A percentile compares a stretch with the other conserved stretches of the same genome.
These are phyloP conservation scores for Moricandia moricandioides DNA, from an alignment of 345 rosid species.

Conservation along the genomic window DNA sequence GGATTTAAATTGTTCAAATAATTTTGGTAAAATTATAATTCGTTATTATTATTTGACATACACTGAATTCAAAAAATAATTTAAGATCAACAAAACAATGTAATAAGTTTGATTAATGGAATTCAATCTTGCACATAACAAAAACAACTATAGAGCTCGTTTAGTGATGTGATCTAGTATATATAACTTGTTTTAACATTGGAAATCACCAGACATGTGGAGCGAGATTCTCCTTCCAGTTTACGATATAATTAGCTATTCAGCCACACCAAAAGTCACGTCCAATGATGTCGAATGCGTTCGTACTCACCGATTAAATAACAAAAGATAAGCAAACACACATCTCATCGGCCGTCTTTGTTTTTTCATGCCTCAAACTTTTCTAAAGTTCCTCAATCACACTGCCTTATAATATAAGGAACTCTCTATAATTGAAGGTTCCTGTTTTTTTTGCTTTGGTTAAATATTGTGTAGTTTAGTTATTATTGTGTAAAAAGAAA, in stretches of 20 bases:
- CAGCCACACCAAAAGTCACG: not conserved
- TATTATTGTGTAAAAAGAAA: not conserved
- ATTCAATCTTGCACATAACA: not conserved
- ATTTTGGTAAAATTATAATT: not conserved
- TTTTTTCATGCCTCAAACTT: not conserved
- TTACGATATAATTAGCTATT: not conserved
- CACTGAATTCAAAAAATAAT: not conserved
- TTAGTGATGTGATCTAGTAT: not conserved
- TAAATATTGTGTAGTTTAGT: not conserved
- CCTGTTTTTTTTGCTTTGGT: slow-evolving; percentile 1
- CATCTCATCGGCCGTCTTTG: slow-evolving; percentile 5
- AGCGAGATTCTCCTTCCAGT: not conserved
- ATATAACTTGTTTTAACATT: not conserved
- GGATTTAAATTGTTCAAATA: not conserved
- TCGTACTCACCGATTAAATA: not conserved
- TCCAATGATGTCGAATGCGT: not conserved
- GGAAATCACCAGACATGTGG: not conserved
- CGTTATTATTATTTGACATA: not conserved
- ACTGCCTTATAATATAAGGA: not conserved
- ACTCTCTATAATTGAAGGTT: not conserved
- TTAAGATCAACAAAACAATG: not conserved
- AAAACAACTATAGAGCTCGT: not conserved
- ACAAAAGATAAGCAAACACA: slow-evolving; percentile 15
- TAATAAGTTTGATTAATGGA: not conserved
- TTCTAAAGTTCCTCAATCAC: not conserved